These are phyloP conservation scores for Basidiobolus meristosporus DNA, from an alignment of 371 early-diverging fungal genomes.

Conservation along the genomic window DNA sequence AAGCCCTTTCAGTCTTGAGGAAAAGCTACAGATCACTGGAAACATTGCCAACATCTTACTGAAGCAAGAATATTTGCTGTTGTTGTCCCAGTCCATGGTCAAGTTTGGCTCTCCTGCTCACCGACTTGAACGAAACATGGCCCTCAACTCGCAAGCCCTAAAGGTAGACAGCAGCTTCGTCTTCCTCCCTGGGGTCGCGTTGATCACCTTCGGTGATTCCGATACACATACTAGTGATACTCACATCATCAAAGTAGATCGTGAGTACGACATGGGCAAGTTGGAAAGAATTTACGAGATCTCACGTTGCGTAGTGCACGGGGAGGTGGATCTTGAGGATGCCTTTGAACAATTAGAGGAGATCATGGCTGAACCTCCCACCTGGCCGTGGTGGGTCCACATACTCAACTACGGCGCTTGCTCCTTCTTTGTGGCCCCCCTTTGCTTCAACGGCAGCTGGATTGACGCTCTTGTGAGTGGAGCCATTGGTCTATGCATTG, in stretches of 20 bases:
- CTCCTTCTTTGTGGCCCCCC: constrained; percentile 26
- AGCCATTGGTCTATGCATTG: constrained; percentile 18
- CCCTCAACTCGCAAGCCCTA: constrained; percentile 23
- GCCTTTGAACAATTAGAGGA: constrained; percentile 28
- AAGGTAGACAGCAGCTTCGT: constrained; percentile 47
- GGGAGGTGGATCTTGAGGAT: constrained; percentile 24
- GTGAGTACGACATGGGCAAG: constrained; percentile 48
- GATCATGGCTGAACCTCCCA: constrained; percentile 23
- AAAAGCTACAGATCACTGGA: neutral
- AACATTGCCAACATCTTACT: constrained; percentile 30
- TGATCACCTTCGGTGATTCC: constrained; percentile 47
- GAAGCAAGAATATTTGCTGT: constrained; percentile 31
- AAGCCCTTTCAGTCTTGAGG: too few relatives aligned
- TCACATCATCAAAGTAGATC: constrained; percentile 34
- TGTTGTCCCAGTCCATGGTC: constrained; percentile 25
- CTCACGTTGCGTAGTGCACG: constrained; percentile 21
- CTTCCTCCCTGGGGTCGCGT: constrained; percentile 46
- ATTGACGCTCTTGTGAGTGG: constrained; percentile 19
- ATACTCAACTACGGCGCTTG: constrained; percentile 28
- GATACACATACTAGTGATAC: constrained; percentile 61
- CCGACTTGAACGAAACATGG: constrained; percentile 20
- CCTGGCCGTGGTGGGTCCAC: constrained; percentile 19
- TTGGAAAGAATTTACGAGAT: constrained; percentile 28
- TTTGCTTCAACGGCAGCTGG: constrained; percentile 26
- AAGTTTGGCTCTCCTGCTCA: constrained; percentile 17